A percentile compares a stretch with the other conserved stretches of the same genome.
Evolutionary conservation across 768 basidiomycete species (phyloP).

Genomic region (Sarcodon sp.): DNA sequence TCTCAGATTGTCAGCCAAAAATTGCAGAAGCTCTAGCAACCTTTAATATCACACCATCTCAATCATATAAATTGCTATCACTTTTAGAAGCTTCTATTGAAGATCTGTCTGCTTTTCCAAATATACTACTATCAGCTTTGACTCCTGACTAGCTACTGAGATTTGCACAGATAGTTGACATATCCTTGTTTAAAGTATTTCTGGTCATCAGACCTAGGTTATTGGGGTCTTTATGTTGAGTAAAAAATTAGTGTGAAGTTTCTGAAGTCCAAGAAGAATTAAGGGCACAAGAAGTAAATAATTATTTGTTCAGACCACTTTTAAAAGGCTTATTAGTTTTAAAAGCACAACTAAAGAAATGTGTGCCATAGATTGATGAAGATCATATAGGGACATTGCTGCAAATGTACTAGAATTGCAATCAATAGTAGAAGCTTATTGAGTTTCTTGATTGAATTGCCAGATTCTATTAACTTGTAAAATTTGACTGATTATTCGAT

Average conservation of each 20-base stretch:
- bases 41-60: slow-evolving; percentile 54
- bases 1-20: slow-evolving; percentile 85
- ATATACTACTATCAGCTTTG: slow-evolving; percentile 54
- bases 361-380: too few species aligned
- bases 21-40: slow-evolving; percentile 63
- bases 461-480: too few species aligned
- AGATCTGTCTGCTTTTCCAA: slow-evolving; percentile 71
- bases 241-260: slow-evolving; percentile 97
- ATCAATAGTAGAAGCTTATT: too few species aligned
- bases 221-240: slow-evolving; percentile 75
- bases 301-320: background rate
- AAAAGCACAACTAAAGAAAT: too few species aligned
- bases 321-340: background rate
- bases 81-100: slow-evolving; percentile 62
- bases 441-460: too few species aligned
- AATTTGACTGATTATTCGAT: too few species aligned
- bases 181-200: slow-evolving; percentile 89
- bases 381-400: too few species aligned
- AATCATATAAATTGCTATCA: slow-evolving; percentile 53
- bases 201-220: slow-evolving; percentile 69
- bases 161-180: slow-evolving; percentile 90
- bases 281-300: slow-evolving; percentile 59
- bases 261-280: slow-evolving; percentile 85
- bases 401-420: too few species aligned
- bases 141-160: slow-evolving; percentile 78